A percentile compares a stretch with the other conserved stretches of the same genome.
These are phyloP conservation scores for Hypholoma fasciculare DNA, from an alignment of 768 basidiomycete genomes.

Conservation along the genomic window DNA sequence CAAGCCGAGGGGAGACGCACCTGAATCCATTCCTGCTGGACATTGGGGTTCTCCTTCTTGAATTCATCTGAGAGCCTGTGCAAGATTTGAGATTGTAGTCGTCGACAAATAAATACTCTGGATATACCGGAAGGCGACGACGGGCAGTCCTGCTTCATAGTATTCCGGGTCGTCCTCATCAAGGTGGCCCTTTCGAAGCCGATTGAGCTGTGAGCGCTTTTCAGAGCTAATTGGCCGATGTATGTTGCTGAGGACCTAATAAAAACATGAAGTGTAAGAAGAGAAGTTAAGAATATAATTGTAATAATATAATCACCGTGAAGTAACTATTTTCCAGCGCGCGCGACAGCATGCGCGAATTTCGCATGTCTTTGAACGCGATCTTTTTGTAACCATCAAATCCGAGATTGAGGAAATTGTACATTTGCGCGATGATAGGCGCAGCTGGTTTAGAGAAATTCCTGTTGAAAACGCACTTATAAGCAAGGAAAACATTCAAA, in stretches of 20 bases:
- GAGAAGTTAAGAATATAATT: neutral
- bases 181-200: conserved; percentile 1
- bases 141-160: conserved; percentile 57
- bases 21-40: conserved; percentile 55
- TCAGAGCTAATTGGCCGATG: conserved; percentile 37
- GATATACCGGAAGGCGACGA: conserved; percentile 54
- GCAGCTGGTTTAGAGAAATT: conserved; percentile 62
- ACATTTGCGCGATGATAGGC: conserved; percentile 59
- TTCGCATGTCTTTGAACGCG: conserved; percentile 48
- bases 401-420: conserved; percentile 61
- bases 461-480: conserved; percentile 17
- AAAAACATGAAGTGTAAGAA: neutral
- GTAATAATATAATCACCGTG: conserved; percentile 25
- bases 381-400: conserved; percentile 51
- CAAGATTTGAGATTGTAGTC: neutral
- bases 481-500: neutral
- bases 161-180: conserved; percentile 40
- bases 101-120: neutral
- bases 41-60: conserved; percentile 47
- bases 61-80: conserved; percentile 49
- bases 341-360: conserved; percentile 55
- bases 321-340: conserved; percentile 59
- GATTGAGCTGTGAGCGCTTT: neutral
- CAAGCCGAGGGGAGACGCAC: conserved; percentile 14
- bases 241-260: conserved; percentile 47